These are phyloP conservation scores for Cryptococcus deneoformans DNA, from an alignment of 1,284 basidiomycete genomes.

Conservation along the genomic window DNA sequence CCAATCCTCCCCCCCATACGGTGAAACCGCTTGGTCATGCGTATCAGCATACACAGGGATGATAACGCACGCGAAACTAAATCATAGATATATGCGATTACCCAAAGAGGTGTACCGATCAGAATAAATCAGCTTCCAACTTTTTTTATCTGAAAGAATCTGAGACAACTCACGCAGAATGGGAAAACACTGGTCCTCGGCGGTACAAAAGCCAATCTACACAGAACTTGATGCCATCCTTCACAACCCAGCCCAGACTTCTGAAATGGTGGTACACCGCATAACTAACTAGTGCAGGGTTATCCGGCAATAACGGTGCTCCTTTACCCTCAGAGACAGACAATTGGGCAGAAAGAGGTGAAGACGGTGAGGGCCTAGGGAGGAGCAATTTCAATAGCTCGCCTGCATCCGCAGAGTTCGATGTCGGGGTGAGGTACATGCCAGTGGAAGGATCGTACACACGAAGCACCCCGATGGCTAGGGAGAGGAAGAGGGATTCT, in stretches of 20 bases:
- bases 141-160: background rate
- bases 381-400: conserved; percentile 48
- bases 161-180: conserved; percentile 73
- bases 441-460: conserved; percentile 56
- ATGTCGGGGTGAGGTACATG: conserved; percentile 49
- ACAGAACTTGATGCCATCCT: conserved; percentile 96
- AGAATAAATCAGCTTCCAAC: background rate
- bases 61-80: conserved; percentile 82
- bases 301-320: conserved; percentile 57
- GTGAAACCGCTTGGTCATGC: conserved; percentile 55
- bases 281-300: conserved; percentile 90
- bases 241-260: conserved; percentile 97
- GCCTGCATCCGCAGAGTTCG: too few relatives aligned
- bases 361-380: conserved; percentile 18
- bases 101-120: background rate
- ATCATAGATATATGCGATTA: background rate
- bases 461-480: conserved; percentile 80
- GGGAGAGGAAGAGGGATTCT: conserved; percentile 89
- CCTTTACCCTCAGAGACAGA: background rate
- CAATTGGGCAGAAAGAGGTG: conserved; percentile 10
- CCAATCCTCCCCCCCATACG: conserved; percentile 50
- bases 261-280: conserved; percentile 93
- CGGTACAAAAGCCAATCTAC: conserved; percentile 94
- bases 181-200: conserved; percentile 88
- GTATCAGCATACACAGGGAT: conserved; percentile 86